Evolutionary conservation across 225 moss, liverwort and hornwort species (phyloP).

Genomic region (Neckera pumila): DNA sequence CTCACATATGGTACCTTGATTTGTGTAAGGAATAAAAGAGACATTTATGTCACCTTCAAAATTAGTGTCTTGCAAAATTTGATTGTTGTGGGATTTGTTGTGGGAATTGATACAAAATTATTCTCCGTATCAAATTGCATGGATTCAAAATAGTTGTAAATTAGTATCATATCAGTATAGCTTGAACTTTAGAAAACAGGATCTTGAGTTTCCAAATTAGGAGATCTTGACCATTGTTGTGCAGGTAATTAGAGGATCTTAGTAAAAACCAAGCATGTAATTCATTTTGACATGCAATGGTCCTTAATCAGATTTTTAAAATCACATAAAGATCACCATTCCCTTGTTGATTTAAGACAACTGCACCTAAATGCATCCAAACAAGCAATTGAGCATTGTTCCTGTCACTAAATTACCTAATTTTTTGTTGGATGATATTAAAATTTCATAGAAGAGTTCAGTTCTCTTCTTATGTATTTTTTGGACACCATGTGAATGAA

Average conservation of each 20-base stretch:
- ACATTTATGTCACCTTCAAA: neutral
- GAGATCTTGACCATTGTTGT: neutral
- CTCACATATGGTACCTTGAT: neutral
- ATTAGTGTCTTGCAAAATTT: neutral
- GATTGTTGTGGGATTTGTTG: neutral
- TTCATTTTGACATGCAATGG: neutral
- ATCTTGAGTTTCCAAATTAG: neutral
- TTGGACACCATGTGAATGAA: too few species aligned
- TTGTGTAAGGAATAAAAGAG: neutral
- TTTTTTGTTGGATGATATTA: neutral
- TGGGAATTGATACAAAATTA: neutral
- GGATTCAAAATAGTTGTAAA: neutral
- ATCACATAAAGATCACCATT: neutral
- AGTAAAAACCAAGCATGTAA: neutral
- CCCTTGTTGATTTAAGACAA: too few species aligned
- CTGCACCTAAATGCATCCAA: too few species aligned
- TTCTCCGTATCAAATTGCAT: rapidly evolving
- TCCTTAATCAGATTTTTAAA: rapidly evolving
- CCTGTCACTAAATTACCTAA: neutral
- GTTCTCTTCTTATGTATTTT: neutral
- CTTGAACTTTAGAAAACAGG: neutral
- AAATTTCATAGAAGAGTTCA: neutral
- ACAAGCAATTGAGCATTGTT: neutral
- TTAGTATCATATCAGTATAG: neutral
- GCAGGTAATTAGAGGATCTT: rapidly evolving